phyloP scores from a whole-genome alignment of 352 stramenopile species.

The Globisporangium radiosum region DNA sequence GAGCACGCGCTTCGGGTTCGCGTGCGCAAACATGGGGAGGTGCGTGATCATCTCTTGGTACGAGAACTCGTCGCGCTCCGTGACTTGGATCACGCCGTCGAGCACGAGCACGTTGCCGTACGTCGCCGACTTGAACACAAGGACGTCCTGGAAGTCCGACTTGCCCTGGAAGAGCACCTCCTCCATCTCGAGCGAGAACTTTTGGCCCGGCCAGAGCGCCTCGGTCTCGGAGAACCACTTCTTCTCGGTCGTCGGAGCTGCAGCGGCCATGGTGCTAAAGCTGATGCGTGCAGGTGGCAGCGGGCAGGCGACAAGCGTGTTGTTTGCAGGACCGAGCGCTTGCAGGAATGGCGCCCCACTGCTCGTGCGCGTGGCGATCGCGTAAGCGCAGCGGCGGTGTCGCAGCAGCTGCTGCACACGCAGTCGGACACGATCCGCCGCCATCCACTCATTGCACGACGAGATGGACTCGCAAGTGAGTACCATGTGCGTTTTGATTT shows the following conservation, averaged over 20 bases:
- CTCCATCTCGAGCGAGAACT: slow-evolving; percentile 92
- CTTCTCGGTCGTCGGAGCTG: slow-evolving; percentile 25
- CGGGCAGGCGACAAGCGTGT: background rate
- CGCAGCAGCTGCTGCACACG: background rate
- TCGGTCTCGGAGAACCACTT: slow-evolving; percentile 96
- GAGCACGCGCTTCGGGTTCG: slow-evolving; percentile 92
- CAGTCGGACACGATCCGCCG: slow-evolving; percentile 7
- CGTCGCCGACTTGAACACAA: slow-evolving; percentile 98
- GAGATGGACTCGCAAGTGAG: no score
- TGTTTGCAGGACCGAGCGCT: slow-evolving; percentile 3
- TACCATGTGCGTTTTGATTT: no score
- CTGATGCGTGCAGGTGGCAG: slow-evolving; percentile 8
- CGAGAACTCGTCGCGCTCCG: slow-evolving; percentile 96
- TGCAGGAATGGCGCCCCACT: slow-evolving; percentile 7
- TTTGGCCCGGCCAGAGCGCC: slow-evolving; percentile 91
- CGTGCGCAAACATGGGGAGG: slow-evolving; percentile 95
- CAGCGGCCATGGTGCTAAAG: slow-evolving; percentile 23
- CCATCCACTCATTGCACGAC: slow-evolving; percentile 6
- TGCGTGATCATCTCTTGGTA: slow-evolving; percentile 99
- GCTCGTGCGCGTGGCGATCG: no score
- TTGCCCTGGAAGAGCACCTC: slow-evolving; percentile 94
- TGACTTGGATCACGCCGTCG: slow-evolving; percentile 98
- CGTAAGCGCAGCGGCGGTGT: background rate
- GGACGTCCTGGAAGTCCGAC: slow-evolving; percentile 96
- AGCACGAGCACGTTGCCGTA: slow-evolving; percentile 98